A percentile compares a stretch with the other conserved stretches of the same genome.
phyloP scores from a whole-genome alignment of 345 rosid genomes.

The Cardamine resedifolia region DNA sequence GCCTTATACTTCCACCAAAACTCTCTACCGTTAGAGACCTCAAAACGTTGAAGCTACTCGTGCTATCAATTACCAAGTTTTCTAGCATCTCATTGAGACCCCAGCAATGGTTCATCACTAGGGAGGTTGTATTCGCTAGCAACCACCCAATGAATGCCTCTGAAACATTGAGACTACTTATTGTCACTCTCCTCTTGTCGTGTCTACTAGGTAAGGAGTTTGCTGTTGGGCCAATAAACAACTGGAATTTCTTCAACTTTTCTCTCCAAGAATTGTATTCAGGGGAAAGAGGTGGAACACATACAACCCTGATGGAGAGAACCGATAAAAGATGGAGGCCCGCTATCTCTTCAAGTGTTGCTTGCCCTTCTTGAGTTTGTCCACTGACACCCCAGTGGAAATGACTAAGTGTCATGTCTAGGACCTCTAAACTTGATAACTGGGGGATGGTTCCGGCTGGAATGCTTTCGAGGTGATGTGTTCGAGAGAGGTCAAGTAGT shows the following conservation, averaged over 20 bases:
- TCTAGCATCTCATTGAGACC: constrained; percentile 39
- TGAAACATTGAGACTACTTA: constrained; percentile 37
- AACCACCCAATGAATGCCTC: constrained; percentile 33
- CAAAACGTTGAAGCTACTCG: constrained; percentile 19
- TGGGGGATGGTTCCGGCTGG: constrained; percentile 34
- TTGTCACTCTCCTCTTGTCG: constrained; percentile 36
- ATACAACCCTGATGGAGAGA: constrained; percentile 32
- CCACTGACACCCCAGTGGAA: constrained; percentile 38
- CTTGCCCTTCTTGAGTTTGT: constrained; percentile 34
- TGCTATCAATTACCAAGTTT: constrained; percentile 36
- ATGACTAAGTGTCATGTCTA: constrained; percentile 49
- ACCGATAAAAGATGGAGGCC: constrained; percentile 22
- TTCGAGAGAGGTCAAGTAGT: constrained; percentile 42
- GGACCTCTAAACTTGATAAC: constrained; percentile 40
- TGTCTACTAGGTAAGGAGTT: constrained; percentile 36
- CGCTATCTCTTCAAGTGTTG: constrained; percentile 34
- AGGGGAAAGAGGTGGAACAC: constrained; percentile 33
- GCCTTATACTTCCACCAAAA: constrained; percentile 33
- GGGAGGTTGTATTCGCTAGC: constrained; percentile 34
- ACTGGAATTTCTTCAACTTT: constrained; percentile 31
- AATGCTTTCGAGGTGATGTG: constrained; percentile 42
- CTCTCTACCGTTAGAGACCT: constrained; percentile 35
- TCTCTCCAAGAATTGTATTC: constrained; percentile 29
- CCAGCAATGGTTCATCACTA: constrained; percentile 35
- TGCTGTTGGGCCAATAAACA: constrained; percentile 38